These are phyloP conservation scores for Gracilariopsis chorda DNA, from an alignment of 23 red algal genomes.

Conservation along the genomic window DNA sequence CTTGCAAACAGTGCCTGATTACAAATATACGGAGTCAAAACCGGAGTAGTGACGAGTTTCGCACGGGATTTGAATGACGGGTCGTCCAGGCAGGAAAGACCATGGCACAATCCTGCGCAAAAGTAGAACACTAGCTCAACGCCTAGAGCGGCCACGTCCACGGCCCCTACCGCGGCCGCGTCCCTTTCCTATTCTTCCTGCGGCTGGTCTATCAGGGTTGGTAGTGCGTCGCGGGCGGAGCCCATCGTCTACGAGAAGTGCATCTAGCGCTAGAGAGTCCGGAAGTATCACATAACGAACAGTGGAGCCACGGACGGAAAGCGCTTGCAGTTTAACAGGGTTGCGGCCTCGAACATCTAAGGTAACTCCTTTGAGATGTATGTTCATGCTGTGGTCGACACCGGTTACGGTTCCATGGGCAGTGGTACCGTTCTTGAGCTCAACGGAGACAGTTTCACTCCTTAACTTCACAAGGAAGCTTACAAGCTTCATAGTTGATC, in stretches of 20 bases:
- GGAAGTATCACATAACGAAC: conserved; percentile 95
- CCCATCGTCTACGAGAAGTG: conserved; percentile 84
- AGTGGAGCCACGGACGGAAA: conserved; percentile 82
- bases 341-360: conserved; percentile 72
- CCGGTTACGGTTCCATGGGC: conserved; percentile 82
- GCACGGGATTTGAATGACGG: background rate
- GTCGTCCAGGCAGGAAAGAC: too few relatives aligned
- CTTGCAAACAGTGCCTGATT: too few relatives aligned
- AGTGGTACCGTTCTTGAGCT: conserved; percentile 90
- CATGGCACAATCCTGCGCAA: too few relatives aligned
- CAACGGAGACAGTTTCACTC: conserved; percentile 90
- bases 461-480: conserved; percentile 86
- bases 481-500: conserved; percentile 80
- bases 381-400: conserved; percentile 94
- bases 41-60: too few relatives aligned
- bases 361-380: conserved; percentile 78
- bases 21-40: too few relatives aligned
- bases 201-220: conserved; percentile 25
- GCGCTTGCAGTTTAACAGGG: conserved; percentile 61
- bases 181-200: conserved; percentile 44
- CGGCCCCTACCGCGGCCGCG: conserved; percentile 56
- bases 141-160: conserved; percentile 26
- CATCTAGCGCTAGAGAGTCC: conserved; percentile 82
- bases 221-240: conserved; percentile 74
- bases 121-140: too few relatives aligned